Evolutionary conservation across 441 rosid genomes (phyloP).

Genomic region (Mallotus repandus): DNA sequence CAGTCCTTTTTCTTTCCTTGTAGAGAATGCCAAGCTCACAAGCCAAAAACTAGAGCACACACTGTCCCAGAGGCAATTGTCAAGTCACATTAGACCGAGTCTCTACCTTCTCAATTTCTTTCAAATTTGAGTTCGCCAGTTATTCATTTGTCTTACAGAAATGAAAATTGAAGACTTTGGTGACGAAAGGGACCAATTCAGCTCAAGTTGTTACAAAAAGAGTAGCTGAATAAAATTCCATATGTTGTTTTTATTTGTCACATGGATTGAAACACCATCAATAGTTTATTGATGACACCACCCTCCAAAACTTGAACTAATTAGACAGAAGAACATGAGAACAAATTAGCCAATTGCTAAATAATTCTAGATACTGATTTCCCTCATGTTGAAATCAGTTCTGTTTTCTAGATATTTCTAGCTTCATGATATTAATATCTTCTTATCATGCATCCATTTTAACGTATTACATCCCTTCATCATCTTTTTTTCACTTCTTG

Average conservation of each 20-base stretch:
- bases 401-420: no score
- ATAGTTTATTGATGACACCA: neutral
- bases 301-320: neutral
- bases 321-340: neutral
- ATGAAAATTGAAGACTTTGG: neutral
- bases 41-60: conserved; percentile 24
- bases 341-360: neutral
- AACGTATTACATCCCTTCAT: neutral
- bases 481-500: neutral
- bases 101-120: neutral
- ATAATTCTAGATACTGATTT: neutral
- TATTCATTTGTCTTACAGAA: neutral
- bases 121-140: neutral
- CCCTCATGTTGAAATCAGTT: neutral
- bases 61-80: conserved; percentile 1
- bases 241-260: neutral
- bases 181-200: neutral
- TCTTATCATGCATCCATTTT: neutral
- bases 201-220: neutral
- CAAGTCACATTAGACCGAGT: conserved; percentile 15
- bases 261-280: conserved; percentile 1
- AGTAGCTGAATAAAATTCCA: neutral
- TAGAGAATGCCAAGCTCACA: conserved; percentile 33
- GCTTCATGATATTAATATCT: neutral
- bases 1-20: conserved; percentile 38